Conservation (phyloP, 805 yeast species). For the Starmerella potacharoeniae region DNA sequence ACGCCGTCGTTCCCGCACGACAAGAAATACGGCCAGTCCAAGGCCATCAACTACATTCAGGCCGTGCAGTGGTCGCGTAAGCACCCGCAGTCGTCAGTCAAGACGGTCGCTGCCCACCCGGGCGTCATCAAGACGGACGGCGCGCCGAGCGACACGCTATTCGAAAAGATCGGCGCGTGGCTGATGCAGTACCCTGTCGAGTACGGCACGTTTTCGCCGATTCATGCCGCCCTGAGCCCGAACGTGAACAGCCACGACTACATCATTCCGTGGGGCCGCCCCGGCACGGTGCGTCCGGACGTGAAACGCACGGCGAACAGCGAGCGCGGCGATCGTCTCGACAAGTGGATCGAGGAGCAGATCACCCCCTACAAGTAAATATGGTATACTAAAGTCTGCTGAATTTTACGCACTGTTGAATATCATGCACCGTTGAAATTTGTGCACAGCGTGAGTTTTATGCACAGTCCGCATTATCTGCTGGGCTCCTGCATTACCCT, state of each 20-base stretch:
- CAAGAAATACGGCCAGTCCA: conserved; percentile 34
- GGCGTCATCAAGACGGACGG: conserved; percentile 33
- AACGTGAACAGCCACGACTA: conserved; percentile 30
- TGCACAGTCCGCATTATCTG: no score
- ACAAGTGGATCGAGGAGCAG: conserved; percentile 28
- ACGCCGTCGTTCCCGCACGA: conserved; percentile 19
- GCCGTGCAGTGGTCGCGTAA: conserved; percentile 30
- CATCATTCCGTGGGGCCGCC: conserved; percentile 35
- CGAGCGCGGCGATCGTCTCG: conserved; percentile 29
- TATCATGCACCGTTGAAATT: no score
- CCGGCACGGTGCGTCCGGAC: conserved; percentile 32
- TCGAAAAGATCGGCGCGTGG: background rate
- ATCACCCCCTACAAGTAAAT: background rate
- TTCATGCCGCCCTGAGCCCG: conserved; percentile 36
- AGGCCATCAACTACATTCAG: conserved; percentile 34
- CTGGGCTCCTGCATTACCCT: no score
- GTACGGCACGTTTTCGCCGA: conserved; percentile 37
- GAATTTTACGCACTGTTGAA: no score
- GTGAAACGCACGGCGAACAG: conserved; percentile 28
- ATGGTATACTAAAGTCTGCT: no score
- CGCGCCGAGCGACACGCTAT: conserved; percentile 22
- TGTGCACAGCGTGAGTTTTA: no score
- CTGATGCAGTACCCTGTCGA: conserved; percentile 20
- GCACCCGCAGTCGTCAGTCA: conserved; percentile 28
- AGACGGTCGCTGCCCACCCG: conserved; percentile 34